Evolutionary conservation across 257 asterid genomes (phyloP), one percentile per base, ranked within the genome.

Genomic region (Rhazya stricta): DNA sequence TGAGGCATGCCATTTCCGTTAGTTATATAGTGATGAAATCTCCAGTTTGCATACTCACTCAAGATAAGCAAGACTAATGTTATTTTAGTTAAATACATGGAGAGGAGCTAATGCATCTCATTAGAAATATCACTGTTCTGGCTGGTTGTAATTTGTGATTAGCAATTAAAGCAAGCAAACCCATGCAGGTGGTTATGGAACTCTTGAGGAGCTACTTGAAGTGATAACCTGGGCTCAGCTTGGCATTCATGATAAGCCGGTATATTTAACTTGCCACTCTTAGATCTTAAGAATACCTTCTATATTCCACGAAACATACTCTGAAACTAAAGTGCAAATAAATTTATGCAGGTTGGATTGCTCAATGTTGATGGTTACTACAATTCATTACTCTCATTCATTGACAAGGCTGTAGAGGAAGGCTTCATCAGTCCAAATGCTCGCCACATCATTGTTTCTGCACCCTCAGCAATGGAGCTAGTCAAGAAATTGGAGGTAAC

Each of bases 211-310:
- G 81, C 80, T 94, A 74, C 97, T 94, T 37, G 98, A 94, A 85
- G 98, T 91, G 57, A 94, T 94, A 85, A 94, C 98, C 4, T 94
- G 98, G 98, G 97, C 98, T 63, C 98, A 94, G 76, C 98, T 94
- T 36, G 98, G 98, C 62, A 94, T 94, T 80, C 97, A 94, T 76
- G 97, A 94, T 75, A 94, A 94, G 84, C 98, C 98, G 88, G 98
- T 94, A 94, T 15, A 43, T 67, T 56, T 12, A 67, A 54, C 41
- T 6, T 3, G 6, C 46, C 41, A 18, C 63, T 42, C 29, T 66
- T 43, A 25, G 23, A 13, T 74, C 63, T 12, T 8, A 10, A 10
- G 7, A 25, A 13, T 27, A 12, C 23, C 67, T 60, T 60, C 21
- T 3, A 30, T 23, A 29, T 12, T 29, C 23, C 62, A n/a, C 62